phyloP scores from a whole-genome alignment of 192 early-diverging fungal genomes.

The Podila clonocystis region DNA sequence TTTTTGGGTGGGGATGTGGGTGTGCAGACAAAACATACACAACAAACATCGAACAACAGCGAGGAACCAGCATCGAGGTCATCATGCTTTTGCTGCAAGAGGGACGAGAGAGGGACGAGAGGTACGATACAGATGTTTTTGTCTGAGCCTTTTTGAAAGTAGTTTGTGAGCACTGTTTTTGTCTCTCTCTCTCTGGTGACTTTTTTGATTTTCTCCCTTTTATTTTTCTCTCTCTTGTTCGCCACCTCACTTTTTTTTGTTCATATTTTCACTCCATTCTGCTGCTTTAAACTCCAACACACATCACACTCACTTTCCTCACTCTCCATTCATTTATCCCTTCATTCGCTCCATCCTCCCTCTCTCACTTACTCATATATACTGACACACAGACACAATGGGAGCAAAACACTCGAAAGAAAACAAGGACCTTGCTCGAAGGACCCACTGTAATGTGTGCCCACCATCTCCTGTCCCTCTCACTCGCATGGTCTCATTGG shows the following conservation, averaged over 20 bases:
- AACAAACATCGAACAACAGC: too few species aligned
- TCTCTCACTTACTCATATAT: background rate
- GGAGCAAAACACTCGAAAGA: constrained; percentile 65
- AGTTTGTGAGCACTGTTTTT: too few species aligned
- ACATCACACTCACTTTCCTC: background rate
- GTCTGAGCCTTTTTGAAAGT: too few species aligned
- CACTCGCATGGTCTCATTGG: background rate
- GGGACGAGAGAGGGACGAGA: too few species aligned
- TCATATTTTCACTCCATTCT: background rate
- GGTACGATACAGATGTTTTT: too few species aligned
- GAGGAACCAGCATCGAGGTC: too few species aligned
- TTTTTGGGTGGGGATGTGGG: too few species aligned
- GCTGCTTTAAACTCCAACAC: background rate
- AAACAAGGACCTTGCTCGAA: constrained; percentile 56
- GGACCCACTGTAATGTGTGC: constrained; percentile 56
- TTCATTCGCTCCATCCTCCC: background rate
- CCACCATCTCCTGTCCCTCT: background rate
- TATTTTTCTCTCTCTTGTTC: background rate
- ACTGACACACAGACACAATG: constrained; percentile 27
- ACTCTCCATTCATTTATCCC: background rate
- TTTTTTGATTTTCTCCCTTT: background rate
- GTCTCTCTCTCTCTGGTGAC: background rate
- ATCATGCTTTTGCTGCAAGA: too few species aligned
- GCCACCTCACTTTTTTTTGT: background rate
- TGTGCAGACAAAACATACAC: too few species aligned